These are phyloP conservation scores for Linnemannia hyalina DNA, from an alignment of 192 early-diverging fungal species.

Conservation along the genomic window DNA sequence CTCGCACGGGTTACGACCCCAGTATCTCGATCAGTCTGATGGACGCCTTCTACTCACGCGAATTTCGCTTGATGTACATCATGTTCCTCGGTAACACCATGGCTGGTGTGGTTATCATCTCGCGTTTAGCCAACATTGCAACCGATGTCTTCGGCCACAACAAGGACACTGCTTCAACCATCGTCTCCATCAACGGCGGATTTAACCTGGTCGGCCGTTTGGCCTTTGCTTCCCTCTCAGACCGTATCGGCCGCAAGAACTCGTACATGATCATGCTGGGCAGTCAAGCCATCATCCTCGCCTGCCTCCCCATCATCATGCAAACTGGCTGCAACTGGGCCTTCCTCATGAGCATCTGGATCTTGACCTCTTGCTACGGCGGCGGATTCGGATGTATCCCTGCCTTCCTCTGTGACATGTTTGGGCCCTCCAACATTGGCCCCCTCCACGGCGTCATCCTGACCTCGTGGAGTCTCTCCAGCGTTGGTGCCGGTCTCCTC, in stretches of 20 bases:
- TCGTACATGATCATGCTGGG: slow-evolving; percentile 73
- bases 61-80: slow-evolving; percentile 73
- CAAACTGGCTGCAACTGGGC: slow-evolving; percentile 62
- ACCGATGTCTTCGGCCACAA: slow-evolving; percentile 63
- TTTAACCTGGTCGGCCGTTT: slow-evolving; percentile 72
- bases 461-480: slow-evolving; percentile 80
- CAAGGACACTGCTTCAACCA: slow-evolving; percentile 58
- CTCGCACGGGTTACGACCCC: slow-evolving; percentile 29
- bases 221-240: slow-evolving; percentile 68
- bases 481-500: slow-evolving; percentile 79
- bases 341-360: slow-evolving; percentile 71
- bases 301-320: slow-evolving; percentile 69
- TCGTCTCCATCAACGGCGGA: slow-evolving; percentile 72
- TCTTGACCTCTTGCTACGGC: slow-evolving; percentile 79
- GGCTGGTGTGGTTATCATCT: slow-evolving; percentile 72
- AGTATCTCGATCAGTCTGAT: slow-evolving; percentile 64
- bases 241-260: slow-evolving; percentile 73
- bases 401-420: slow-evolving; percentile 82
- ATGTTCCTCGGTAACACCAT: slow-evolving; percentile 72
- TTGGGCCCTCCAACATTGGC: slow-evolving; percentile 80
- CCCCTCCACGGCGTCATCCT: slow-evolving; percentile 81
- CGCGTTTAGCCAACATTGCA: slow-evolving; percentile 68
- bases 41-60: slow-evolving; percentile 67
- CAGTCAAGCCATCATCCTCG: slow-evolving; percentile 71
- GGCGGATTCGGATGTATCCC: slow-evolving; percentile 84